Conservation (phyloP, 2,329 filamentous ascomycete species). For the Bipolaris sorokiniana region DNA sequence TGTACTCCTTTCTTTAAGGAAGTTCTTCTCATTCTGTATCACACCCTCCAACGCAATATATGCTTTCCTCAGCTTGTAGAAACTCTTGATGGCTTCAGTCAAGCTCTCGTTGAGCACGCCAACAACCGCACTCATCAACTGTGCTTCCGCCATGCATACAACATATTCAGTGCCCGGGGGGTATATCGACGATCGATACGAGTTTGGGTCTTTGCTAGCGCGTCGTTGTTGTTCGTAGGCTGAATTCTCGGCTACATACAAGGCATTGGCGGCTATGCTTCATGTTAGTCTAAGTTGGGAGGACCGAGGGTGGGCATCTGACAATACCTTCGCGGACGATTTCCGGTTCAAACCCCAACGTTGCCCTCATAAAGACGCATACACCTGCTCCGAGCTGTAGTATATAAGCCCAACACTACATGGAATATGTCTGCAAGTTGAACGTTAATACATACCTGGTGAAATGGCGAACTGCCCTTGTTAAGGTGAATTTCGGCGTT, state of each 20-base stretch:
- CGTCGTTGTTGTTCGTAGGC: slow-evolving; percentile 78
- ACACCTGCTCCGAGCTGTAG: slow-evolving; percentile 76
- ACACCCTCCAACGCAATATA: slow-evolving; percentile 83
- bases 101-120: slow-evolving; percentile 90
- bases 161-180: slow-evolving; percentile 85
- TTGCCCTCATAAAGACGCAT: slow-evolving; percentile 81
- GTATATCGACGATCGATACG: slow-evolving; percentile 70
- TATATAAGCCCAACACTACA: slow-evolving; percentile 24
- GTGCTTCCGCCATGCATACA: slow-evolving; percentile 80
- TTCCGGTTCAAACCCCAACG: slow-evolving; percentile 89
- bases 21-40: slow-evolving; percentile 73
- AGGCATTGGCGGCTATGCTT: slow-evolving; percentile 67
- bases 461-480: slow-evolving; percentile 81
- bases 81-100: slow-evolving; percentile 87
- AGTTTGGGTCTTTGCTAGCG: slow-evolving; percentile 68
- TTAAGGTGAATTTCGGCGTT: slow-evolving; percentile 76
- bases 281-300: slow-evolving; percentile 8
- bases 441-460: slow-evolving; percentile 61
- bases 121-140: slow-evolving; percentile 88
- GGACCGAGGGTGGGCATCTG: background rate
- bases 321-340: slow-evolving; percentile 75
- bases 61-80: slow-evolving; percentile 90
- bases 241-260: slow-evolving; percentile 76
- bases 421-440: background rate
- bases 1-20: slow-evolving; percentile 50